Conservation (phyloP, 108 stramenopile species). For the Cyclostephanos tholiformis region DNA sequence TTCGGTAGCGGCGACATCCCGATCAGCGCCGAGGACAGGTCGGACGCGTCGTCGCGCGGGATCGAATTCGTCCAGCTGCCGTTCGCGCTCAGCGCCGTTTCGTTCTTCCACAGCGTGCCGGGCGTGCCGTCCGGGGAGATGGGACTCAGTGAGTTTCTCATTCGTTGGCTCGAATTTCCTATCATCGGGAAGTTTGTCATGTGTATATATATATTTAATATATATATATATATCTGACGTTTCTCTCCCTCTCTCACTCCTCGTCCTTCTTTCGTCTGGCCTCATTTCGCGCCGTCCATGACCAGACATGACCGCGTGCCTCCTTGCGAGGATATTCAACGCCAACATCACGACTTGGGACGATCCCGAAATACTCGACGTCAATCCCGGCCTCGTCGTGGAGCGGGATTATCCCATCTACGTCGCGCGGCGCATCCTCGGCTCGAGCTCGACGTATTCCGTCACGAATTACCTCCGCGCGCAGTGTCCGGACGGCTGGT, state of each 20-base stretch:
- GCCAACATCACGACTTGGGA: conserved; percentile 78
- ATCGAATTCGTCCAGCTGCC: conserved; percentile 75
- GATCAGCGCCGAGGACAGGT: conserved; percentile 44
- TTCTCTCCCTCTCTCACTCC: too few species aligned
- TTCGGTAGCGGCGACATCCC: conserved; percentile 89
- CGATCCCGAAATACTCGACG: conserved; percentile 55
- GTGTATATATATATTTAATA: too few species aligned
- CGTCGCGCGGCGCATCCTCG: conserved; percentile 73
- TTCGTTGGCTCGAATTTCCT: too few species aligned
- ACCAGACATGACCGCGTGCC: conserved; percentile 76
- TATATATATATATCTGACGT: too few species aligned
- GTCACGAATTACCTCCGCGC: conserved; percentile 56
- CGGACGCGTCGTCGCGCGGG: conserved; percentile 33
- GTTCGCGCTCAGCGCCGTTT: conserved; percentile 71
- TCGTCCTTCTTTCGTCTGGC: too few species aligned
- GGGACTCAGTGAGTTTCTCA: conserved; percentile 5
- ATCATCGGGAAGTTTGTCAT: too few species aligned
- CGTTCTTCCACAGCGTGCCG: conserved; percentile 80
- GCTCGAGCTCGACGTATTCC: conserved; percentile 70
- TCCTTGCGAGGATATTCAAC: conserved; percentile 74
- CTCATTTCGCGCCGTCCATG: too few species aligned
- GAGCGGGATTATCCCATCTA: conserved; percentile 49
- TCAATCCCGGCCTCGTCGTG: conserved; percentile 32
- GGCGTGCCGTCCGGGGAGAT: conserved; percentile 45
- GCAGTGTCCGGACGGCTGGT: conserved; percentile 63